Base-by-base conservation (phyloP, 2,329 filamentous ascomycete species). In the Cladobotryum protrusum region DNA sequence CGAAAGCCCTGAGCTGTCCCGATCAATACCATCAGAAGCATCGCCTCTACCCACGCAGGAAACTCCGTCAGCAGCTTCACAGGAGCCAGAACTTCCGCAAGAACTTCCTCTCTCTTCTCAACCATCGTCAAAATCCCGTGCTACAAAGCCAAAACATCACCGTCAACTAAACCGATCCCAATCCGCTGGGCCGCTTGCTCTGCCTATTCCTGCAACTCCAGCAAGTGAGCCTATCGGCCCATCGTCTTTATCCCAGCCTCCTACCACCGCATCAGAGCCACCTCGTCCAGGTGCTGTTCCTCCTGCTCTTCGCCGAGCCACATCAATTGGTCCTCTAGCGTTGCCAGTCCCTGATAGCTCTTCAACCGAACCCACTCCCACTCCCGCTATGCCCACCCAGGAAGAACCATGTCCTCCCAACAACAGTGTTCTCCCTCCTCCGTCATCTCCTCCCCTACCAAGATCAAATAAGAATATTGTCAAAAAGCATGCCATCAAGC, bases 401-500 rank as follows among this genome's bases (percentile, higher is more conserved):
- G 70, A 73, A 51, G 64, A 68, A 11, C 58, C 65, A 0, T 70
- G 69, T 45, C 70, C 74, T 8, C 67, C 71, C 8, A 76, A 72
- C 52, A 76, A 80, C 50, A 60, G 62, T 24, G 56, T 60, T 13
- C 62, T 64, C 24, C 24, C 24, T 5, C 56, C 63, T 4, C 62
- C 63, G n/a, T 69, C 68, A 4, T 71, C 70, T 3, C 69, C 70
- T 0, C 63, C 64, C 1, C 61, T 76, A 66, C 57, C 73, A 67
- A 65, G 79, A 68, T 69, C 79, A 66, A 73, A 84, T 76, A 79
- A 86, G 76, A 76, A 85, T 71, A 66, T 73, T 18, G 77, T 82
- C 3, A 82, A 83, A 60, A 87, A 87, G 56, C 71, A 77, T 41
- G 72, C 78, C 2, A 82, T 82, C 56, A 77, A 75, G 60, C 76